Evolutionary conservation across 2,329 filamentous ascomycete genomes (phyloP).

Genomic region (Diaporthe velutina): DNA sequence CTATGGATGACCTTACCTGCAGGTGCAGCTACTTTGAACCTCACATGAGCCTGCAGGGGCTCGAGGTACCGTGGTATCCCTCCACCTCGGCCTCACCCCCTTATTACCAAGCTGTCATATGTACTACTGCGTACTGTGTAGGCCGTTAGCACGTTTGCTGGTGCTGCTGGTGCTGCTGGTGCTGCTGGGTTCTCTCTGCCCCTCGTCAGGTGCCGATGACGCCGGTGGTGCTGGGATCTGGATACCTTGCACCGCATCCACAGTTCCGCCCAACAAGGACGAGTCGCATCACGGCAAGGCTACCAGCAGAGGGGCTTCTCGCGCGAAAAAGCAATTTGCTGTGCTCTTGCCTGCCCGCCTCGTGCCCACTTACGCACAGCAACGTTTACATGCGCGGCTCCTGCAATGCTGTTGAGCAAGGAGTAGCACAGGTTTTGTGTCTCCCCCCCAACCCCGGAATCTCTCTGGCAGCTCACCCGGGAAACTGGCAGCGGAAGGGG

Average conservation of each 20-base stretch:
- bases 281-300: slow-evolving; percentile 19
- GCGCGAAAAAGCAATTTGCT: slow-evolving; percentile 17
- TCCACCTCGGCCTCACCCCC: background rate
- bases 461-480: slow-evolving; percentile 10
- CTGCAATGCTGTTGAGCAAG: background rate
- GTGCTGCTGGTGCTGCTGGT: background rate
- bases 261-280: slow-evolving; percentile 10
- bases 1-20: slow-evolving; percentile 20
- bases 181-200: background rate
- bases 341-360: background rate
- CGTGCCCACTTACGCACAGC: slow-evolving; percentile 11
- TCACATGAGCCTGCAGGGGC: slow-evolving; percentile 27
- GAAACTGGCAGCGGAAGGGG: slow-evolving; percentile 4
- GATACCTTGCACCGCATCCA: slow-evolving; percentile 21
- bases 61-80: background rate
- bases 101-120: background rate
- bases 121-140: background rate
- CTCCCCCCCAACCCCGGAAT: background rate
- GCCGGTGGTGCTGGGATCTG: slow-evolving; percentile 13
- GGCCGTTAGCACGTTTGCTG: background rate
- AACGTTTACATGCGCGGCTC: slow-evolving; percentile 5
- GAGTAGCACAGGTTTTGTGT: background rate
- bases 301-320: slow-evolving; percentile 14
- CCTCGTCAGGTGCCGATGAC: slow-evolving; percentile 28
- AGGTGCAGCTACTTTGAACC: slow-evolving; percentile 16